Conservation (phyloP, 1,284 basidiomycete genomes). For the Mycosarcoma maydis region DNA sequence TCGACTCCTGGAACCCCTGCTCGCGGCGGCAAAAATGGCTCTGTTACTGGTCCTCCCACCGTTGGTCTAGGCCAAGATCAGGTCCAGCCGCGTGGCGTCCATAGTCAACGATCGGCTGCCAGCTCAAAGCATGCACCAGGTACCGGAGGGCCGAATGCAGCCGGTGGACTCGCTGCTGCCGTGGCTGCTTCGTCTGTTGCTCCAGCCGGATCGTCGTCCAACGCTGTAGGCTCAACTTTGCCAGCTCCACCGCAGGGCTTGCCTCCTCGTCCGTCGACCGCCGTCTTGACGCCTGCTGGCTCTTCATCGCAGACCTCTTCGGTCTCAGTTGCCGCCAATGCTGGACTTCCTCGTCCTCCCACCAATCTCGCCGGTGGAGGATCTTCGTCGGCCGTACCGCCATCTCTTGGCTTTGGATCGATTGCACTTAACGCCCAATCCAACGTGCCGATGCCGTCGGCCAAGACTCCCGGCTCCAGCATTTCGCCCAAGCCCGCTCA, state of each 20-base stretch:
- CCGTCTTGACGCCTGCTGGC: conserved; percentile 39
- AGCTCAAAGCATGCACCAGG: conserved; percentile 12
- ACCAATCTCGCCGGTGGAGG: conserved; percentile 18
- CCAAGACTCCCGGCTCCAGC: conserved; percentile 27
- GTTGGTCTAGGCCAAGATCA: conserved; percentile 12
- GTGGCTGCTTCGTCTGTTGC: conserved; percentile 10
- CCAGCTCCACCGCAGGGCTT: conserved; percentile 58
- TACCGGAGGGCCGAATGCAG: conserved; percentile 1
- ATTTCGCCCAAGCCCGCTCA: conserved; percentile 34
- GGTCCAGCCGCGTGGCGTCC: no score
- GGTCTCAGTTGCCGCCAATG: conserved; percentile 40
- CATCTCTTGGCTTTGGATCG: conserved; percentile 43
- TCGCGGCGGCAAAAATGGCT: conserved; percentile 27
- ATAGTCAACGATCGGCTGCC: conserved; percentile 3
- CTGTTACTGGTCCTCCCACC: conserved; percentile 32
- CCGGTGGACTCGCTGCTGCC: conserved; percentile 4
- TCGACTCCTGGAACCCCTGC: conserved; percentile 25
- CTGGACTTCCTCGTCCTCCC: conserved; percentile 50
- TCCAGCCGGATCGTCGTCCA: conserved; percentile 3
- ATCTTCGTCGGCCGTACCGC: conserved; percentile 7
- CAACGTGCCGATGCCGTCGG: conserved; percentile 10
- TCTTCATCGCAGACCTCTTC: conserved; percentile 37
- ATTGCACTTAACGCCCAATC: conserved; percentile 25
- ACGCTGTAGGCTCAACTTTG: conserved; percentile 24
- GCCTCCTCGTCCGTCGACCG: conserved; percentile 51